A percentile compares a stretch with the other conserved stretches of the same genome.
Conservation (phyloP, 306 rosid species). For the Vigna nakashimae region DNA sequence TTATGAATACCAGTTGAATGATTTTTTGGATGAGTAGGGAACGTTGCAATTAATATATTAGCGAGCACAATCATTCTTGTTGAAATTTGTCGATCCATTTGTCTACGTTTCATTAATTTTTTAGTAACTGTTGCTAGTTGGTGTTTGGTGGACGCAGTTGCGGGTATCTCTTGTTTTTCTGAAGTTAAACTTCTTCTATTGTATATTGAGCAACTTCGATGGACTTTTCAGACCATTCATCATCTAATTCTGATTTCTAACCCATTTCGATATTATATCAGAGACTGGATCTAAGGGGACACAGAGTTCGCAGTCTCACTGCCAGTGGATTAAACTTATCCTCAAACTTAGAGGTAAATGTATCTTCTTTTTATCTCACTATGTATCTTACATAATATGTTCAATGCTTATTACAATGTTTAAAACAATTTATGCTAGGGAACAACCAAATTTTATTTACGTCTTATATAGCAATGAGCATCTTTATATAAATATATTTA, state of each 20-base stretch:
- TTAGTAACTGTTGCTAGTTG: slow-evolving; percentile 17
- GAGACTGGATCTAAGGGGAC: slow-evolving; percentile 99
- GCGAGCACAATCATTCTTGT: background rate
- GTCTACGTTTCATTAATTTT: slow-evolving; percentile 19
- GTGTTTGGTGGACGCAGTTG: background rate
- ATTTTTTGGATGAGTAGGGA: slow-evolving; percentile 25
- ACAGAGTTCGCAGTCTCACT: slow-evolving; percentile 90
- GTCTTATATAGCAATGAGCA: background rate
- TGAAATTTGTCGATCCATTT: slow-evolving; percentile 3
- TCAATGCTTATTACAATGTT: slow-evolving; percentile 7
- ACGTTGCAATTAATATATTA: background rate
- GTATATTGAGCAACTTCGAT: slow-evolving; percentile 30
- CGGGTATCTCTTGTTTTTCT: slow-evolving; percentile 33
- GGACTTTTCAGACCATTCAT: background rate
- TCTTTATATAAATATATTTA: slow-evolving; percentile 1
- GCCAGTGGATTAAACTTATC: slow-evolving; percentile 93
- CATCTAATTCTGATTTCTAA: slow-evolving; percentile 38
- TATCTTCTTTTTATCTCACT: slow-evolving; percentile 20
- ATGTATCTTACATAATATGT: slow-evolving; percentile 26
- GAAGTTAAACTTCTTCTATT: slow-evolving; percentile 9
- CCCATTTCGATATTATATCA: slow-evolving; percentile 49
- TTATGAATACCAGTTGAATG: slow-evolving; percentile 20
- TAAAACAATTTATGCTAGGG: slow-evolving; percentile 1
- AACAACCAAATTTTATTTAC: background rate
- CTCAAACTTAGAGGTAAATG: slow-evolving; percentile 86